Evolutionary conservation across 2,329 filamentous ascomycete species (phyloP).

Genomic region (Exserohilum turcica): DNA sequence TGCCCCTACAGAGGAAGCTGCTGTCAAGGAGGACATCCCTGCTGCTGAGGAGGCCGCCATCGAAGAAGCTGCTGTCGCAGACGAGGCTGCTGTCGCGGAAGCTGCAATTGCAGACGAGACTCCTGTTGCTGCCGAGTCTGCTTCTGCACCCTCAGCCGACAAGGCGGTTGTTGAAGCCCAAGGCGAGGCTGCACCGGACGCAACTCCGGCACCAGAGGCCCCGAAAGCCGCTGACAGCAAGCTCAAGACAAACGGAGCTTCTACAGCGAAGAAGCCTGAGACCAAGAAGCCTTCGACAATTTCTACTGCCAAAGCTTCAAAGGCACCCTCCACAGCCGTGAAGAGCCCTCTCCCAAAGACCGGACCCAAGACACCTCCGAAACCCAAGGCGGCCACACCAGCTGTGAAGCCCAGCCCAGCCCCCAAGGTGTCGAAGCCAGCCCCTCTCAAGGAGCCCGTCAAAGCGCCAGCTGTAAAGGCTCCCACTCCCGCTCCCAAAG

Average conservation of each 20-base stretch:
- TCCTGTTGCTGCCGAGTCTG: neutral
- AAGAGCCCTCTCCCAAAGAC: slow-evolving; percentile 43
- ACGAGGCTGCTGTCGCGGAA: slow-evolving; percentile 2
- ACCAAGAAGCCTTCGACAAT: slow-evolving; percentile 42
- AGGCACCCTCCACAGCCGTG: slow-evolving; percentile 23
- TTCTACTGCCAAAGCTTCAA: slow-evolving; percentile 38
- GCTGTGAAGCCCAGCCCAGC: slow-evolving; percentile 29
- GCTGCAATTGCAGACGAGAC: slow-evolving; percentile 3
- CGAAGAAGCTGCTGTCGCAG: neutral
- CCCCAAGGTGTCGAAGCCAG: slow-evolving; percentile 27
- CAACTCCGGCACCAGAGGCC: neutral
- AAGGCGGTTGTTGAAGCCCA: slow-evolving; percentile 38
- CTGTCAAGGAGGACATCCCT: slow-evolving; percentile 34
- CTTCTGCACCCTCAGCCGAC: neutral
- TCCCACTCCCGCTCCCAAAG: neutral
- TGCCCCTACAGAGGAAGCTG: slow-evolving; percentile 41
- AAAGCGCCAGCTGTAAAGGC: slow-evolving; percentile 24
- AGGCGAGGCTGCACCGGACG: slow-evolving; percentile 49
- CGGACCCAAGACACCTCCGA: slow-evolving; percentile 40
- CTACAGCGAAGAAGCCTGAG: slow-evolving; percentile 19
- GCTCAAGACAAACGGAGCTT: slow-evolving; percentile 24
- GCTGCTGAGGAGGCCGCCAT: slow-evolving; percentile 31
- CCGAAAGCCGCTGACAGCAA: slow-evolving; percentile 7
- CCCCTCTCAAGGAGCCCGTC: slow-evolving; percentile 27
- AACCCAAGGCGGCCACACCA: slow-evolving; percentile 23